A percentile compares a stretch with the other conserved stretches of the same genome.
Evolutionary conservation across 495 filamentous ascomycete genomes (phyloP).

Genomic region (Podospora tetraspora): DNA sequence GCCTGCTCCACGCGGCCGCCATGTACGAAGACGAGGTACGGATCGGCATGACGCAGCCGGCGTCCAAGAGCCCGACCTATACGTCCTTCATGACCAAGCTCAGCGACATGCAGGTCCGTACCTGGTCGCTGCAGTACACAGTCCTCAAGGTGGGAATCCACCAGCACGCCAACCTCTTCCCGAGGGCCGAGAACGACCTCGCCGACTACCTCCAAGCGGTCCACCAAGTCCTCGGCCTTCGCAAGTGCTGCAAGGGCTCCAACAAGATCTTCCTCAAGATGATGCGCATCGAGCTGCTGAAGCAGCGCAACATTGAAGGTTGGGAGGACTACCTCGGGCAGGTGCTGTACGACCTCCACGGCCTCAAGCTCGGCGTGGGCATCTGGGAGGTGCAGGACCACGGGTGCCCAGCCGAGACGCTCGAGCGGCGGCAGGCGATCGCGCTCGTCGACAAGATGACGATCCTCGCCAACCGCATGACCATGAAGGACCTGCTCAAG

Average conservation of each 20-base stretch:
- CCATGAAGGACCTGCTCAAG: conserved; percentile 86
- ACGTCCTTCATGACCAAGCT: conserved; percentile 64
- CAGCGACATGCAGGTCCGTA: conserved; percentile 81
- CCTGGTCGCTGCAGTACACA: conserved; percentile 73
- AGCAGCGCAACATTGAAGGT: conserved; percentile 56
- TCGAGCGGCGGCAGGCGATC: conserved; percentile 70
- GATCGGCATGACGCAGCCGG: conserved; percentile 56
- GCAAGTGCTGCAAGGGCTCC: conserved; percentile 79
- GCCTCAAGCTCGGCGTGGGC: conserved; percentile 68
- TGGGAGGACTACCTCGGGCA: conserved; percentile 78
- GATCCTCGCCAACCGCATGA: conserved; percentile 71
- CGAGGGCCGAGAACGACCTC: conserved; percentile 59
- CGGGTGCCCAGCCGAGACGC: conserved; percentile 63
- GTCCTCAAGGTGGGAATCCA: conserved; percentile 68
- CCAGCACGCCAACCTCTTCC: conserved; percentile 59
- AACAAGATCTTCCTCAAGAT: conserved; percentile 83
- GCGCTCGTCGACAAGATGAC: conserved; percentile 79
- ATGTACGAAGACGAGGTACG: conserved; percentile 77
- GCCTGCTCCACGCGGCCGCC: conserved; percentile 69
- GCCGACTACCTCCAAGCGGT: conserved; percentile 70
- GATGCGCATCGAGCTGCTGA: conserved; percentile 73
- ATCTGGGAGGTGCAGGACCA: conserved; percentile 67
- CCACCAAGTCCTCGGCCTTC: conserved; percentile 79
- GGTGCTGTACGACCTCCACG: conserved; percentile 83
- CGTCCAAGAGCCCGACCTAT: conserved; percentile 31